phyloP scores from a whole-genome alignment of 768 basidiomycete species.

The Agaricus sinodeliciosus region DNA sequence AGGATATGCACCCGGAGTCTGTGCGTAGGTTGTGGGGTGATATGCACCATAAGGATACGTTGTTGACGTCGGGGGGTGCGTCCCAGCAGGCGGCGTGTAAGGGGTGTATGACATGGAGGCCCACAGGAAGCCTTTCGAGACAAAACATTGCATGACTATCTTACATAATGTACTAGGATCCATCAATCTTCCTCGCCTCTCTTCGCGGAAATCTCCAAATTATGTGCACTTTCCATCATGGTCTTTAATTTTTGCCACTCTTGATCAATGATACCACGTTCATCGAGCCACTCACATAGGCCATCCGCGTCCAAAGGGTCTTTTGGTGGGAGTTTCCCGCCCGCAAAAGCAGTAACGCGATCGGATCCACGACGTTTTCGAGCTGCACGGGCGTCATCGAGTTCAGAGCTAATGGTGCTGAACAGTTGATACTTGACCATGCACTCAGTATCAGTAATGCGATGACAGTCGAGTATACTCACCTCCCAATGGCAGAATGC shows the following conservation, averaged over 20 bases:
- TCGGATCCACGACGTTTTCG: conserved; percentile 41
- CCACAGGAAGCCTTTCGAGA: not conserved
- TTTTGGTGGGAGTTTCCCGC: conserved; percentile 52
- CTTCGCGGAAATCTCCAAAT: conserved; percentile 47
- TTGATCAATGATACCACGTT: conserved; percentile 55
- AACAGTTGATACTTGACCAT: conserved; percentile 56
- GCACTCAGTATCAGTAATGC: conserved; percentile 11
- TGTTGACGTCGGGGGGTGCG: conserved; percentile 40
- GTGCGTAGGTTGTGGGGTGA: conserved; percentile 42
- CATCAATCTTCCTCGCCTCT: conserved; percentile 36
- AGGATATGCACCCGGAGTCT: conserved; percentile 43
- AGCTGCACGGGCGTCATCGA: conserved; percentile 42
- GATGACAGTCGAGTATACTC: conserved; percentile 15
- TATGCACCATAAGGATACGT: conserved; percentile 66
- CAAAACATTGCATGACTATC: not conserved
- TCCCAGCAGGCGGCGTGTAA: conserved; percentile 25
- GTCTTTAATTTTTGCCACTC: conserved; percentile 67
- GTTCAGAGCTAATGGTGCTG: conserved; percentile 46
- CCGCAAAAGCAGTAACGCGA: conserved; percentile 44
- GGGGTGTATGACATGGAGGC: conserved; percentile 17
- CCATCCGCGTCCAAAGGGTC: conserved; percentile 69
- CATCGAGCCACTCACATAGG: conserved; percentile 78
- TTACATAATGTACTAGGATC: conserved; percentile 10
- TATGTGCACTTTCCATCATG: conserved; percentile 70
- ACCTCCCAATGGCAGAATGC: conserved; percentile 83